These are phyloP conservation scores for Nemania serpens DNA, from an alignment of 2,329 filamentous ascomycete species.

Conservation along the genomic window DNA sequence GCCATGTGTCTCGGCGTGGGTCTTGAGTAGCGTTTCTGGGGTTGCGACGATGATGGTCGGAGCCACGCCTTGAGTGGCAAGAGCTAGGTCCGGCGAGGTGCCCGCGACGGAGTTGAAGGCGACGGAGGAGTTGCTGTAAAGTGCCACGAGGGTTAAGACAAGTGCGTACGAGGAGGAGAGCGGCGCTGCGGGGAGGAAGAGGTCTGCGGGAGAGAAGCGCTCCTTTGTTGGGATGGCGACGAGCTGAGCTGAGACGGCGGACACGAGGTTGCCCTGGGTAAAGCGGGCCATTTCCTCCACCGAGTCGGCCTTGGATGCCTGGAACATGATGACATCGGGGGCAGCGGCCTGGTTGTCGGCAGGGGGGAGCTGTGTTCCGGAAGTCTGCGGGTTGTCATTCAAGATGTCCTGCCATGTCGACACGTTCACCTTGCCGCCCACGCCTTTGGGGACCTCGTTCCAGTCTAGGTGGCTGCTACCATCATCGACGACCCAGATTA, in stretches of 20 bases:
- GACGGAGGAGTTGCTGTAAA: constrained; percentile 83
- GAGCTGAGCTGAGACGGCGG: constrained; percentile 80
- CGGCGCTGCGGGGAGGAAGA: constrained; percentile 83
- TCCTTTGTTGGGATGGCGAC: constrained; percentile 76
- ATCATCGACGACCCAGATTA: constrained; percentile 92
- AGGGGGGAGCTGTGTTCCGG: constrained; percentile 67
- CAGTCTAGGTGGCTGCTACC: constrained; percentile 93
- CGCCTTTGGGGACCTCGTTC: constrained; percentile 82
- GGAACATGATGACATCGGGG: constrained; percentile 68
- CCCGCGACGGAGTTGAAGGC: constrained; percentile 89
- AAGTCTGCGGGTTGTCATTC: constrained; percentile 65
- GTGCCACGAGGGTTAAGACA: constrained; percentile 76
- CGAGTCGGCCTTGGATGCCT: constrained; percentile 58
- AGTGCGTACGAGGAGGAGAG: constrained; percentile 81
- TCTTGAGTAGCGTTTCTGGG: constrained; percentile 70
- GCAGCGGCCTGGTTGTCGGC: constrained; percentile 59
- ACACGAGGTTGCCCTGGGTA: constrained; percentile 80
- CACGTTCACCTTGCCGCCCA: constrained; percentile 75
- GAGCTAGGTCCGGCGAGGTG: constrained; percentile 68
- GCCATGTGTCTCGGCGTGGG: constrained; percentile 65
- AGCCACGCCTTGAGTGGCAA: constrained; percentile 74
- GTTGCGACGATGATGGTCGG: constrained; percentile 84
- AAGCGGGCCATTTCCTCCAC: constrained; percentile 78
- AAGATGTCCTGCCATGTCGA: constrained; percentile 93
- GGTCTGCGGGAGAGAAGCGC: constrained; percentile 73